Percentiles rank a stretch among this genome's conserved stretches.
These are phyloP conservation scores for Euphorbia pulcherrima DNA, from an alignment of 345 rosid genomes.

Conservation along the genomic window DNA sequence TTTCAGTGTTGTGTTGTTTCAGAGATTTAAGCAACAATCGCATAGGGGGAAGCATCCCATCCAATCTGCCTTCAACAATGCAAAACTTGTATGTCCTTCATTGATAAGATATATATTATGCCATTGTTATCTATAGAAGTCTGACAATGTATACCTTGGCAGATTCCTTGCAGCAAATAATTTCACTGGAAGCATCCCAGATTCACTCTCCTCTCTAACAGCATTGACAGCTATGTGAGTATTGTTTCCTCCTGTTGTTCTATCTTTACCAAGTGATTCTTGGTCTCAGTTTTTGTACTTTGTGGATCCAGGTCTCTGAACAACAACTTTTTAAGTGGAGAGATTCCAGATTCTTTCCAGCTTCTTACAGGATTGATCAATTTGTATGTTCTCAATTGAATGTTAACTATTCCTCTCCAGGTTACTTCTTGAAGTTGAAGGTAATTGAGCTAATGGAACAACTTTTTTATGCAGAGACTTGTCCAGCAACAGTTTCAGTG, in stretches of 20 bases:
- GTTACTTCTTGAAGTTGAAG: constrained; percentile 9
- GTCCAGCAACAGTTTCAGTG: constrained; percentile 79
- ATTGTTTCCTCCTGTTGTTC: constrained; percentile 8
- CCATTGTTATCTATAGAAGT: neutral
- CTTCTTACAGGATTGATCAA: constrained; percentile 64
- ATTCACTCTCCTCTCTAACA: constrained; percentile 59
- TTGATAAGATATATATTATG: neutral
- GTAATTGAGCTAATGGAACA: constrained; percentile 20
- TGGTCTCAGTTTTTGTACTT: constrained; percentile 10
- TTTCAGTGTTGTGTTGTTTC: constrained; percentile 15
- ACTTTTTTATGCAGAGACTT: constrained; percentile 58
- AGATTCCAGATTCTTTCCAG: constrained; percentile 77
- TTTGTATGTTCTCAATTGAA: constrained; percentile 53
- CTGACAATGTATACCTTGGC: constrained; percentile 47
- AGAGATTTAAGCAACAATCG: constrained; percentile 91
- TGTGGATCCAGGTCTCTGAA: constrained; percentile 74
- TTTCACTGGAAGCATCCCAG: constrained; percentile 91
- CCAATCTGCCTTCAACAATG: constrained; percentile 71
- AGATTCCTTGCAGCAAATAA: constrained; percentile 91
- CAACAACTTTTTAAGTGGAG: constrained; percentile 71
- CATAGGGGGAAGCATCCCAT: constrained; percentile 88
- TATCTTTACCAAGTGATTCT: constrained; percentile 13
- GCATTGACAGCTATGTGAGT: constrained; percentile 65
- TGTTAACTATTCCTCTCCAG: constrained; percentile 3
- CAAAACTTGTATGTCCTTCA: constrained; percentile 48